phyloP scores from a whole-genome alignment of 495 filamentous ascomycete genomes.

The Neurospora sp. region DNA sequence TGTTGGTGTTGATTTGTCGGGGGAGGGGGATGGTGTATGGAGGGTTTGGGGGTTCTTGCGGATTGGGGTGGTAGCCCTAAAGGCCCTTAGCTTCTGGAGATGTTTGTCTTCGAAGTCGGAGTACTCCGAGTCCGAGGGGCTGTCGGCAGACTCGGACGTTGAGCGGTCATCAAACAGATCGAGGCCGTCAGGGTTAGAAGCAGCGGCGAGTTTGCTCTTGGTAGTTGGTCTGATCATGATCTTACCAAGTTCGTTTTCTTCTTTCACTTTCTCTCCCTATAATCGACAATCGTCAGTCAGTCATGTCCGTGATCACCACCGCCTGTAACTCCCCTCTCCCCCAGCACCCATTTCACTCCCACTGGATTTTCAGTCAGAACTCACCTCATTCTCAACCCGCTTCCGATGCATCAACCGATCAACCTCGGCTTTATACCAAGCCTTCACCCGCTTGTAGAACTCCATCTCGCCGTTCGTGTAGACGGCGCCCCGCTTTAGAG shows the following conservation, averaged over 20 bases:
- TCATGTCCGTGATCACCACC: background rate
- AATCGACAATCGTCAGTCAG: background rate
- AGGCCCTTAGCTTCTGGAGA: background rate
- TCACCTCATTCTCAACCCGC: conserved; percentile 1
- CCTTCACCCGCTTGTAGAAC: conserved; percentile 14
- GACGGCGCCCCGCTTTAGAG: conserved; percentile 10
- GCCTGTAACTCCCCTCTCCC: too few species aligned
- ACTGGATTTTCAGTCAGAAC: background rate
- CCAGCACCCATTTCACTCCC: too few species aligned
- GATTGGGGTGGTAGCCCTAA: background rate
- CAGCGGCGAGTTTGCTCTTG: too few species aligned
- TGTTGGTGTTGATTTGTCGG: background rate
- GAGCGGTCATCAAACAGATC: too few species aligned
- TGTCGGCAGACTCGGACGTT: background rate
- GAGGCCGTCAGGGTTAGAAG: too few species aligned
- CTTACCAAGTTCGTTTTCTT: background rate
- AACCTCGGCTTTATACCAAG: conserved; percentile 26
- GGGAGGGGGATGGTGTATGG: background rate
- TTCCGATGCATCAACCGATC: conserved; percentile 11
- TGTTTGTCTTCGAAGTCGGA: background rate
- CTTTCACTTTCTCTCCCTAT: background rate
- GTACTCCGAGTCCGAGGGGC: background rate
- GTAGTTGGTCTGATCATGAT: background rate
- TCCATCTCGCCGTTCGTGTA: conserved; percentile 12
- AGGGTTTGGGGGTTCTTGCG: background rate